A percentile compares a stretch with the other conserved stretches of the same genome.
These are phyloP conservation scores for Amyloporia xantha DNA, from an alignment of 768 basidiomycete species.

Conservation along the genomic window DNA sequence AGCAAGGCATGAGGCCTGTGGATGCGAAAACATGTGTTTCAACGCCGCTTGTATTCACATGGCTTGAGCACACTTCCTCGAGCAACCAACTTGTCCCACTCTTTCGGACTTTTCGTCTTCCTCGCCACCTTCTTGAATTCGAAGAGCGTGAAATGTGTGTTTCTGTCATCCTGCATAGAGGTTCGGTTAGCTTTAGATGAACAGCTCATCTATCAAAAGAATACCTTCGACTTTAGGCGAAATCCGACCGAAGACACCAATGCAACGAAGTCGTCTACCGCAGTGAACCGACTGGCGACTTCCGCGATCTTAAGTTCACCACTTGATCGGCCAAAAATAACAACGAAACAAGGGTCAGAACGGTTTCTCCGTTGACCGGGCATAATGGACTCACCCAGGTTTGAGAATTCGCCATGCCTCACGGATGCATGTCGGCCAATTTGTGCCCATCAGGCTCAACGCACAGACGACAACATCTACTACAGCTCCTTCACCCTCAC, in stretches of 20 bases:
- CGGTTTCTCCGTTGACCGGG: background rate
- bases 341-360: too few species aligned
- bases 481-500: constrained; percentile 58
- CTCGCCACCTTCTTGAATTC: constrained; percentile 64
- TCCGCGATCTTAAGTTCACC: constrained; percentile 86
- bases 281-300: constrained; percentile 77
- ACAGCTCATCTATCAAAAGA: background rate
- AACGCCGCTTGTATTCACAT: constrained; percentile 90
- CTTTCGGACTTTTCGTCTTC: constrained; percentile 41
- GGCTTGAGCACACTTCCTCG: constrained; percentile 65
- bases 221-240: constrained; percentile 60
- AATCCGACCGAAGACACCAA: constrained; percentile 70
- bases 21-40: too few species aligned
- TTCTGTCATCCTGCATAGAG: constrained; percentile 60
- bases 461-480: constrained; percentile 93
- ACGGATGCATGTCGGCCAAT: constrained; percentile 87
- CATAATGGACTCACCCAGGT: constrained; percentile 50
- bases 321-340: constrained; percentile 28
- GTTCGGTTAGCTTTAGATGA: background rate
- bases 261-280: constrained; percentile 57
- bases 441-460: constrained; percentile 93
- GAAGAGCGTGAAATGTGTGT: constrained; percentile 82
- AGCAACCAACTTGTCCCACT: constrained; percentile 51
- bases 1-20: too few species aligned
- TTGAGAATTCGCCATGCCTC: constrained; percentile 88